phyloP scores from a whole-genome alignment of 768 basidiomycete genomes.

The Lepiota brunneoincarnata region DNA sequence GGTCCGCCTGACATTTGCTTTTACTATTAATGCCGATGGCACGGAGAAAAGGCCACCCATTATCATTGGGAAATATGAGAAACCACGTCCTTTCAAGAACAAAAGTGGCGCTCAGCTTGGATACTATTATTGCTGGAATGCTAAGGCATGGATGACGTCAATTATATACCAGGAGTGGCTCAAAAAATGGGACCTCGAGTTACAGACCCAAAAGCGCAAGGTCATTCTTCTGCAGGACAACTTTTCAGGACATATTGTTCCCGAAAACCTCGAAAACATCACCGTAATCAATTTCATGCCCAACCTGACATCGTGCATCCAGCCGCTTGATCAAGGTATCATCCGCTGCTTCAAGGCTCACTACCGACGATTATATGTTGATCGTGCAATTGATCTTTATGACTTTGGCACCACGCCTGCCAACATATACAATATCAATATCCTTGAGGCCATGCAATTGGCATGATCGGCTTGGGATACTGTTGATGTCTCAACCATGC shows the following conservation, averaged over 20 bases:
- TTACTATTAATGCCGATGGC: conserved; percentile 29
- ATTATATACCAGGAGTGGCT: conserved; percentile 29
- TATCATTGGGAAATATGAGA: conserved; percentile 25
- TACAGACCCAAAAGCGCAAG: conserved; percentile 16
- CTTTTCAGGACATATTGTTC: conserved; percentile 21
- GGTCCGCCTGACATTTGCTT: conserved; percentile 24
- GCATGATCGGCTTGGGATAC: conserved; percentile 22
- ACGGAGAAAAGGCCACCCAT: conserved; percentile 22
- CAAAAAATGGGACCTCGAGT: conserved; percentile 21
- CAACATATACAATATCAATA: conserved; percentile 31
- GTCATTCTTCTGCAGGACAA: conserved; percentile 27
- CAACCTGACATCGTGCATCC: conserved; percentile 28
- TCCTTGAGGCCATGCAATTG: conserved; percentile 30
- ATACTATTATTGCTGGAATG: conserved; percentile 29
- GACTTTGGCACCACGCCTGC: conserved; percentile 21
- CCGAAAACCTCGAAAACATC: conserved; percentile 15
- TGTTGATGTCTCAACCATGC: conserved; percentile 21
- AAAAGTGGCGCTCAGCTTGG: conserved; percentile 24
- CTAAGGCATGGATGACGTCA: conserved; percentile 31
- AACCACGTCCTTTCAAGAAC: conserved; percentile 23
- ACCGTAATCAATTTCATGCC: conserved; percentile 21
- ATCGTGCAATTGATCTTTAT: conserved; percentile 26
- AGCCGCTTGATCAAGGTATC: conserved; percentile 27
- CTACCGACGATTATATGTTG: conserved; percentile 21
- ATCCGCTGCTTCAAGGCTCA: conserved; percentile 28